Evolutionary conservation across 2,329 filamentous ascomycete genomes (phyloP), one percentile per base, ranked within the genome.

Genomic region (Dactylellina drechsleri): DNA sequence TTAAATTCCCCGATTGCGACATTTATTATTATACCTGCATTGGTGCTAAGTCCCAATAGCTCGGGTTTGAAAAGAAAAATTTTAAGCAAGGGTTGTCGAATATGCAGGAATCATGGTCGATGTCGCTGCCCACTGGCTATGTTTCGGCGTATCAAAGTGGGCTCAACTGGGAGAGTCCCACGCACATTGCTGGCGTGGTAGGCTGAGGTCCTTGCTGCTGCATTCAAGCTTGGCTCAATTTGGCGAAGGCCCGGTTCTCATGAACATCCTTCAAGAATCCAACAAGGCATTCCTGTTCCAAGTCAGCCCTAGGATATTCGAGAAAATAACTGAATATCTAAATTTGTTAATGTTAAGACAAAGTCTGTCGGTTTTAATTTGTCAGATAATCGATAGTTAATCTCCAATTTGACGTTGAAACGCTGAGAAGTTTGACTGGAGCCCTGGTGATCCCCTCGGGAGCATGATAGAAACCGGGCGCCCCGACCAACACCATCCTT

Each of bases 1-100:
- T 73, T 56, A 66, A 60, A 60, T 74, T 56, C 61, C 61, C 68
- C 70, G 70, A 74, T 66, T 74, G 70, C 70, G 70, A 74, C 57
- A 67, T 67, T 41, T 74, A 60, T 62, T 74, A 74, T 74, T 71
- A 74, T 28, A 58, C 40, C 18, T 62, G 57, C 70, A 74, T 53
- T 10, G 58, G 20, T 52, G 68, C 60, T 74, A 74, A 67, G 70
- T 62, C 70, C 62, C 62, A 74, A 74, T 74, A 45, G 52, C 52
- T 61, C 58, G 70, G 31, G 70, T 50, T 62, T 47, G 47, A 7
- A 18, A 1, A 66, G 66, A 60, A 66, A 68, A 67, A 58, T 50
- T 58, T 59, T 66, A 57, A 41, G 62, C 70, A 56, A 54, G 70
- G 62, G 54, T 28, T 16, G 53, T 31, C 47, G 20, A 49, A 40